phyloP scores from a whole-genome alignment of 768 basidiomycete genomes.

The Lentinula sp. region DNA sequence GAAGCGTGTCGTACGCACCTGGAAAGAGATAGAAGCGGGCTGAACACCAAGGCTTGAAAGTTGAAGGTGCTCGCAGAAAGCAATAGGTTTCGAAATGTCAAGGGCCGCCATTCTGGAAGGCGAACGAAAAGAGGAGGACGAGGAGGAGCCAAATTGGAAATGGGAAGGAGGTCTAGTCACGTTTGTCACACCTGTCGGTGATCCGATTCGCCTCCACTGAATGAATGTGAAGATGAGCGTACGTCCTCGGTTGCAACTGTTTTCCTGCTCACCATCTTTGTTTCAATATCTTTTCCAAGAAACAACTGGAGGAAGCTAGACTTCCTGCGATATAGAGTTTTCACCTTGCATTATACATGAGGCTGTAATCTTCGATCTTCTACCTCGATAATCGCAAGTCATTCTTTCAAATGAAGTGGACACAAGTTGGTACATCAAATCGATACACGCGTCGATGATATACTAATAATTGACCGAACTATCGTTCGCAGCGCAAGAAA shows the following conservation, averaged over 20 bases:
- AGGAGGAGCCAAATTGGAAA: not conserved
- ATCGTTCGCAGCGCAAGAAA: no score
- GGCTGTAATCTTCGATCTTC: not conserved
- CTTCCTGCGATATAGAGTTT: not conserved
- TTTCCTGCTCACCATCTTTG: constrained; percentile 2
- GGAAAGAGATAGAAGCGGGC: constrained; percentile 95
- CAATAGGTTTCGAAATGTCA: constrained; percentile 69
- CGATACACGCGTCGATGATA: not conserved
- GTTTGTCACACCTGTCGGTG: not conserved
- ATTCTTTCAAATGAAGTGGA: not conserved
- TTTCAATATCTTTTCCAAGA: not conserved
- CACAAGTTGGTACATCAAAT: no score
- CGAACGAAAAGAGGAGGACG: constrained; percentile 1
- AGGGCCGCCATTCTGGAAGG: constrained; percentile 34
- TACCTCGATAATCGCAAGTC: not conserved
- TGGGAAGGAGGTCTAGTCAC: not conserved
- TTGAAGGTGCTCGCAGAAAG: constrained; percentile 88
- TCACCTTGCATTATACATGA: constrained; percentile 1
- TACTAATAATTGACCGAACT: not conserved
- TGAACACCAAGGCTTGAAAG: constrained; percentile 95
- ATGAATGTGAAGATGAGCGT: not conserved
- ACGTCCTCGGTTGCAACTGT: not conserved
- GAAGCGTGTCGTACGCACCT: constrained; percentile 51
- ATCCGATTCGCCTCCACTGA: constrained; percentile 1
- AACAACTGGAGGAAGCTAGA: not conserved